Base-by-base conservation (phyloP, 2,329 filamentous ascomycete species). In the Huntiella decipiens region DNA sequence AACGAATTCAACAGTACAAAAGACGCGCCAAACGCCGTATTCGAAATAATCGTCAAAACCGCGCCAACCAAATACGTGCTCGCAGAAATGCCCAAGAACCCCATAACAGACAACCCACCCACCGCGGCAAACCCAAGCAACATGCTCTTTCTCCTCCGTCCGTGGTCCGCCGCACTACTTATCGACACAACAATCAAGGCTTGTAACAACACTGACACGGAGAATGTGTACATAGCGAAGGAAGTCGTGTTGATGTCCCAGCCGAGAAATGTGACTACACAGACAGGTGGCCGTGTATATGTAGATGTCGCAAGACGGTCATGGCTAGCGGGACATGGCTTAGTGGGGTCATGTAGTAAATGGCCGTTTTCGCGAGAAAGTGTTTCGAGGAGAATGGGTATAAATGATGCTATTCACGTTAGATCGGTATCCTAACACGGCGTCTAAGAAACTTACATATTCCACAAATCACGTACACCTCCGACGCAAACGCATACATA, bases 151-250 rank as follows among this genome's bases (percentile, higher is more conserved):
- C 91, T 78, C 64, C 87, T 91, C 54, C 74, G 80, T 51, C 91
- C 91, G 61, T 96, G 88, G 60, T 98, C 91, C 48, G 91, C 91
- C 5, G 88, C 87, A 46, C 84, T 91, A 56, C 86, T 94, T 68
- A 98, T 94, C 57, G 86, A 93, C 52, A 98, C 85, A 38, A 98
- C 92, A 28, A 96, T 65, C 22, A 96, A 63, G 1, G 87, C 82
- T 60, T 98, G 91, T 8, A 95, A 61, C 15, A 95, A 62, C 1
- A 98, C 91, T 58, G 84, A 92, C 56, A 92, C 67, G 48, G 86
- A 93, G 62, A 98, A 98, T 2, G 86, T 95, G 63, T 96, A 96
- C 85, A 96, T 93, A 58, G 86, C 88, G 60, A 96, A 95, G 60
- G 83, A 92, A 33, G 88, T 87, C 1, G 88, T 95, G 61, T 96